A percentile compares a stretch with the other conserved stretches of the same genome.
These are phyloP conservation scores for Lycium barbarum DNA, from an alignment of 257 asterid genomes.

Conservation along the genomic window DNA sequence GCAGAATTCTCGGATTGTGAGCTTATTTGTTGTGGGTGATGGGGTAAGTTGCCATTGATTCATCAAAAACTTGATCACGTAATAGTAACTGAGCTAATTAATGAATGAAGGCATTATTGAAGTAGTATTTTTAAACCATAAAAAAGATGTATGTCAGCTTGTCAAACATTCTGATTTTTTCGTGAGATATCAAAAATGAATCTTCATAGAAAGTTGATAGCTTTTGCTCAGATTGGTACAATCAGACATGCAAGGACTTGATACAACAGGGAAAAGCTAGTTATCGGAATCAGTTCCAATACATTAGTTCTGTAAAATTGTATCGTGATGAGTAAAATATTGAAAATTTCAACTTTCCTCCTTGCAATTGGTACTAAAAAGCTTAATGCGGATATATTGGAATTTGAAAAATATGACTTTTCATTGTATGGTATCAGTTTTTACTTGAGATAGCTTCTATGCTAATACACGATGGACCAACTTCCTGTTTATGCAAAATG, in stretches of 20 bases:
- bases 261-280: background rate
- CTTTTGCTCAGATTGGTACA: background rate
- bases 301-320: background rate
- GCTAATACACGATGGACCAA: background rate
- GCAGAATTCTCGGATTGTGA: constrained; percentile 74
- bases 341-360: background rate
- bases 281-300: background rate
- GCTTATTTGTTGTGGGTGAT: constrained; percentile 92
- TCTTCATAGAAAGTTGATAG: background rate
- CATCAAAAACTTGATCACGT: background rate
- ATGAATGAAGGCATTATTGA: background rate
- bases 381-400: background rate
- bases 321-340: background rate
- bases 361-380: background rate
- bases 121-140: background rate
- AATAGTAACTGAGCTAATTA: background rate
- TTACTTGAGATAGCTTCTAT: background rate
- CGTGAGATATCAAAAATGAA: background rate
- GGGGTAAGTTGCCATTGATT: constrained; percentile 71
- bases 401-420: background rate
- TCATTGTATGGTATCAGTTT: background rate
- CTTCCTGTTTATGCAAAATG: background rate
- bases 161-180: background rate
- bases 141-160: background rate
- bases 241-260: constrained; percentile 20